These are phyloP conservation scores for Fusarium nematophilum DNA, from an alignment of 2,329 filamentous ascomycete genomes.

Conservation along the genomic window DNA sequence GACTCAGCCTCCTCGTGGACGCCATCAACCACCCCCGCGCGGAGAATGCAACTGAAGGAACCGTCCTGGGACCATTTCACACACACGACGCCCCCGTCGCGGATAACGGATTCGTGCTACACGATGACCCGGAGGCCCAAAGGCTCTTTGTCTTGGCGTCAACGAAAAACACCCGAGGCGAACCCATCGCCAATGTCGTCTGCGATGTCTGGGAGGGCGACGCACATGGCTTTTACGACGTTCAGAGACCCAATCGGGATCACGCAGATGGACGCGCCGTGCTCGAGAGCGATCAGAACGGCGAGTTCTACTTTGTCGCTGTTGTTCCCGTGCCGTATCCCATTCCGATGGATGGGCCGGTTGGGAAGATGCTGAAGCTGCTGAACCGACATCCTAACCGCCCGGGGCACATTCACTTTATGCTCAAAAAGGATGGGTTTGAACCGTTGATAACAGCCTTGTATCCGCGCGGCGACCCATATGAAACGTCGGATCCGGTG, in stretches of 20 bases:
- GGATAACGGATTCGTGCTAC: constrained; percentile 67
- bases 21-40: constrained; percentile 83
- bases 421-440: constrained; percentile 69
- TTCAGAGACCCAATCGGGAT: constrained; percentile 72
- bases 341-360: constrained; percentile 86
- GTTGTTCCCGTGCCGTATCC: constrained; percentile 88
- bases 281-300: constrained; percentile 43
- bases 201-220: constrained; percentile 87
- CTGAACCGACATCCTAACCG: constrained; percentile 81
- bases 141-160: constrained; percentile 75
- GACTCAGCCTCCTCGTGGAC: constrained; percentile 80
- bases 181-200: constrained; percentile 70
- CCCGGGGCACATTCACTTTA: constrained; percentile 86
- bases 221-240: constrained; percentile 78
- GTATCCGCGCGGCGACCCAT: constrained; percentile 81
- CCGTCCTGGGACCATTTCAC: constrained; percentile 85
- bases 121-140: constrained; percentile 72
- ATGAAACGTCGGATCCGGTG: constrained; percentile 85
- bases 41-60: constrained; percentile 74
- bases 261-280: constrained; percentile 49
- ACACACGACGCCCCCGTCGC: constrained; percentile 73
- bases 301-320: constrained; percentile 79
- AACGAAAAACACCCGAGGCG: constrained; percentile 69
- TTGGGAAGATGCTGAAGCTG: constrained; percentile 75
- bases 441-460: constrained; percentile 60